These are phyloP conservation scores for Trametes gibbosa DNA, from an alignment of 768 basidiomycete species.

Conservation along the genomic window DNA sequence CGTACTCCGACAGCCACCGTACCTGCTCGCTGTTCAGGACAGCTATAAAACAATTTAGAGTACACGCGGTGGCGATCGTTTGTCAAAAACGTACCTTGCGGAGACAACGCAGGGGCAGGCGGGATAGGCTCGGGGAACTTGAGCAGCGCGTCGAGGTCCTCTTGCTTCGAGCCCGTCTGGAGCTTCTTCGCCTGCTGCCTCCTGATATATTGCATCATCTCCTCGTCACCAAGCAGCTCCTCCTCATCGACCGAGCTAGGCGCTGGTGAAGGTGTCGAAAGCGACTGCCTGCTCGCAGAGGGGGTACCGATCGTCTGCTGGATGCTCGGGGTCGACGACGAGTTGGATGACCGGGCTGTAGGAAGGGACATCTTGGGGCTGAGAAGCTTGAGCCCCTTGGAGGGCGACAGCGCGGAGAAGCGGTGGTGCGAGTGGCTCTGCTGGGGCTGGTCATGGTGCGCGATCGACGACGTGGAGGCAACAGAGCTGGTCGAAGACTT, in stretches of 20 bases:
- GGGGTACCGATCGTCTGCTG: slow-evolving; percentile 57
- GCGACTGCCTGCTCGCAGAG: slow-evolving; percentile 68
- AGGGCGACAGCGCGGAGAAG: slow-evolving; percentile 82
- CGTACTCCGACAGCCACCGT: slow-evolving; percentile 79
- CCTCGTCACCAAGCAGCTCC: slow-evolving; percentile 87
- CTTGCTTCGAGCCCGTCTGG: slow-evolving; percentile 77
- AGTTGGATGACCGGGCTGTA: slow-evolving; percentile 51
- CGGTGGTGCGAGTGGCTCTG: slow-evolving; percentile 50
- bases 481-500: slow-evolving; percentile 83
- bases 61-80: not conserved
- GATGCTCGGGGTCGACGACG: slow-evolving; percentile 47
- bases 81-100: slow-evolving; percentile 55
- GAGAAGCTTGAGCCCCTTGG: slow-evolving; percentile 77
- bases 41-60: slow-evolving; percentile 39
- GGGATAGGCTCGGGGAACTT: slow-evolving; percentile 89
- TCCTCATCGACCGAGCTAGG: slow-evolving; percentile 81
- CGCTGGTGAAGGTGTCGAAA: slow-evolving; percentile 83
- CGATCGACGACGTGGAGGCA: slow-evolving; percentile 59
- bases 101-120: slow-evolving; percentile 62
- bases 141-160: slow-evolving; percentile 83
- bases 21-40: slow-evolving; percentile 64
- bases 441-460: slow-evolving; percentile 26
- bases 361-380: slow-evolving; percentile 73
- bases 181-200: slow-evolving; percentile 88
- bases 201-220: slow-evolving; percentile 93